phyloP scores from a whole-genome alignment of 2,329 filamentous ascomycete genomes.

The Stagonosporopsis chrysanthemi region DNA sequence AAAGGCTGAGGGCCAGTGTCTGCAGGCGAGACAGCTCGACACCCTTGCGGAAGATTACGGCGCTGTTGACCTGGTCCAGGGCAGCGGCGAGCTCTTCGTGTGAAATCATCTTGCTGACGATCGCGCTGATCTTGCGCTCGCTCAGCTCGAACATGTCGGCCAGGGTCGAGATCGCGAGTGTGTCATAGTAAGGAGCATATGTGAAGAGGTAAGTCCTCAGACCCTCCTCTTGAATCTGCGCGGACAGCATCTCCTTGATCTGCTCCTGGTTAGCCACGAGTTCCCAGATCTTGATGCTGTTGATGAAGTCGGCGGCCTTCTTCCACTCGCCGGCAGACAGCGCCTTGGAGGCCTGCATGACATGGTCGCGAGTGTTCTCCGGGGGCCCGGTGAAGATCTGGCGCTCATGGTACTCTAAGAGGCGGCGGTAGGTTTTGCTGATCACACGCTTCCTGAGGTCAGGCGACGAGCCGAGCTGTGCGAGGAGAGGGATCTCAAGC shows the following conservation, averaged over 20 bases:
- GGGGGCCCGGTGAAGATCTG: slow-evolving; percentile 98
- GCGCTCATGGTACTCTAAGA: slow-evolving; percentile 99
- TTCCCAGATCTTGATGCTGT: slow-evolving; percentile 99
- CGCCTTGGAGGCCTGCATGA: slow-evolving; percentile 98
- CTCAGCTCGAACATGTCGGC: slow-evolving; percentile 95
- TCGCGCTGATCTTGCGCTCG: slow-evolving; percentile 87
- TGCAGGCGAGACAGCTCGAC: slow-evolving; percentile 96
- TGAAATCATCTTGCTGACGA: slow-evolving; percentile 99
- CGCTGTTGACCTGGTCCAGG: slow-evolving; percentile 95
- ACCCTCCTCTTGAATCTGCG: slow-evolving; percentile 98
- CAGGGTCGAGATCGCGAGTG: slow-evolving; percentile 83
- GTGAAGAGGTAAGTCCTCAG: slow-evolving; percentile 98
- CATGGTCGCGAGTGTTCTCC: slow-evolving; percentile 98
- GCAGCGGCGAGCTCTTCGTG: slow-evolving; percentile 97
- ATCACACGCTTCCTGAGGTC: slow-evolving; percentile 98
- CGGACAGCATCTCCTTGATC: slow-evolving; percentile 96
- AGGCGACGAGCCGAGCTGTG: slow-evolving; percentile 94
- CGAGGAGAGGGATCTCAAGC: slow-evolving; percentile 94
- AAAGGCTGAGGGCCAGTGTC: slow-evolving; percentile 90
- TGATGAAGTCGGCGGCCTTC: slow-evolving; percentile 91
- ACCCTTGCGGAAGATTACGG: slow-evolving; percentile 99
- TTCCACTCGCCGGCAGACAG: slow-evolving; percentile 98
- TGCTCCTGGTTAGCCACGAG: slow-evolving; percentile 90
- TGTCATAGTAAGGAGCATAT: slow-evolving; percentile 99
- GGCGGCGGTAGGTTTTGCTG: slow-evolving; percentile 98